A percentile compares a stretch with the other conserved stretches of the same genome.
Conservation (phyloP, 1,284 basidiomycete species). For the Ceratobasidium sp. region DNA sequence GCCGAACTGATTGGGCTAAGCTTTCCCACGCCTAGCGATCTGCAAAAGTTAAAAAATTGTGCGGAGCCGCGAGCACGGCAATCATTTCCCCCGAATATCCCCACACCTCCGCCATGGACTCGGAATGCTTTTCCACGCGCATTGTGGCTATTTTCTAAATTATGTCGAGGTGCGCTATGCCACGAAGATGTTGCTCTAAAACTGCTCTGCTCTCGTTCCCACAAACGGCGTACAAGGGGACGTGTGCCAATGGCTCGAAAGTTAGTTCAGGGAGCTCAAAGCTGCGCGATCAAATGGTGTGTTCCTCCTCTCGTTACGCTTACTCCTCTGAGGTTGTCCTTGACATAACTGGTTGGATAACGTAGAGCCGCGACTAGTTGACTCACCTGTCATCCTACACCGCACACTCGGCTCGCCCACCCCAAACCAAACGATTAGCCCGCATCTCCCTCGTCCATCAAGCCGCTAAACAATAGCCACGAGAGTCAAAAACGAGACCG, state of each 20-base stretch:
- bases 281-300: constrained; percentile 63
- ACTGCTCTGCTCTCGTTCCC: constrained; percentile 58
- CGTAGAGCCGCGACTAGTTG: background rate
- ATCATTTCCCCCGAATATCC: no score
- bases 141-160: constrained; percentile 81
- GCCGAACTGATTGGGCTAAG: no score
- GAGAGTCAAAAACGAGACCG: constrained; percentile 66
- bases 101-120: no score
- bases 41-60: no score
- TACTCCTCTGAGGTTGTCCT: constrained; percentile 63
- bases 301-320: constrained; percentile 64
- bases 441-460: constrained; percentile 64
- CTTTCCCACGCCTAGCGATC: no score
- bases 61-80: no score
- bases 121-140: no score
- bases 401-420: constrained; percentile 36
- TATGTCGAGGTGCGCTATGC: constrained; percentile 74
- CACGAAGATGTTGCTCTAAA: constrained; percentile 25
- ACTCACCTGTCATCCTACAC: background rate
- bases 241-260: constrained; percentile 65
- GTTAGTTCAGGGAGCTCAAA: constrained; percentile 69
- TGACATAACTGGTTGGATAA: constrained; percentile 50
- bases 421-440: constrained; percentile 34
- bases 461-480: constrained; percentile 70
- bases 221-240: constrained; percentile 62